Evolutionary conservation across 2,329 filamentous ascomycete species (phyloP).

Genomic region (Xylariales sp.): DNA sequence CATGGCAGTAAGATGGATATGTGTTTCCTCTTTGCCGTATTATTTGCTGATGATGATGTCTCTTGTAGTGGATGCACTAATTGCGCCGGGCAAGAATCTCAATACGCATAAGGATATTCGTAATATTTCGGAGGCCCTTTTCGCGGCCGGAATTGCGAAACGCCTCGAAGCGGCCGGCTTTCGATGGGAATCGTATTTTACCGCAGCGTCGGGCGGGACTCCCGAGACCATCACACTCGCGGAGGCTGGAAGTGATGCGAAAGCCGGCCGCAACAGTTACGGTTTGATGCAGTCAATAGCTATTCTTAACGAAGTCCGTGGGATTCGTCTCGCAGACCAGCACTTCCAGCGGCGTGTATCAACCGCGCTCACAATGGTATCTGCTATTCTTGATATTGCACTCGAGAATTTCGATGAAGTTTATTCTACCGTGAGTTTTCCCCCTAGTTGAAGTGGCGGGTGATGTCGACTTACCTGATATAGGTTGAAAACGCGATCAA

Average conservation of each 20-base stretch:
- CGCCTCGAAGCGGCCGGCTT: slow-evolving; percentile 46
- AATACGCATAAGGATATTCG: slow-evolving; percentile 49
- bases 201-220: slow-evolving; percentile 32
- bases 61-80: slow-evolving; percentile 45
- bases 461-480: slow-evolving; percentile 9
- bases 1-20: slow-evolving; percentile 40
- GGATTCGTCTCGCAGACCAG: slow-evolving; percentile 46
- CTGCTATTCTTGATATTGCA: slow-evolving; percentile 45
- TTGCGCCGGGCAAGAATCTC: slow-evolving; percentile 47
- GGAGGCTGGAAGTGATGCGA: slow-evolving; percentile 46
- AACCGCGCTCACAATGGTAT: slow-evolving; percentile 45
- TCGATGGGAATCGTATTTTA: slow-evolving; percentile 51
- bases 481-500: slow-evolving; percentile 40
- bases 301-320: slow-evolving; percentile 45
- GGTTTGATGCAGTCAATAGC: slow-evolving; percentile 44
- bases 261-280: slow-evolving; percentile 43
- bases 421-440: slow-evolving; percentile 38
- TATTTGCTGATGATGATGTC: slow-evolving; percentile 19
- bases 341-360: slow-evolving; percentile 46
- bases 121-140: slow-evolving; percentile 45
- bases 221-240: slow-evolving; percentile 37
- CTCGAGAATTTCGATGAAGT: slow-evolving; percentile 41
- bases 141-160: slow-evolving; percentile 46
- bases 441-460: not conserved
- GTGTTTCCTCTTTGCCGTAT: not conserved